phyloP scores from a whole-genome alignment of 192 early-diverging fungal species.

The Mortierella hygrophila region DNA sequence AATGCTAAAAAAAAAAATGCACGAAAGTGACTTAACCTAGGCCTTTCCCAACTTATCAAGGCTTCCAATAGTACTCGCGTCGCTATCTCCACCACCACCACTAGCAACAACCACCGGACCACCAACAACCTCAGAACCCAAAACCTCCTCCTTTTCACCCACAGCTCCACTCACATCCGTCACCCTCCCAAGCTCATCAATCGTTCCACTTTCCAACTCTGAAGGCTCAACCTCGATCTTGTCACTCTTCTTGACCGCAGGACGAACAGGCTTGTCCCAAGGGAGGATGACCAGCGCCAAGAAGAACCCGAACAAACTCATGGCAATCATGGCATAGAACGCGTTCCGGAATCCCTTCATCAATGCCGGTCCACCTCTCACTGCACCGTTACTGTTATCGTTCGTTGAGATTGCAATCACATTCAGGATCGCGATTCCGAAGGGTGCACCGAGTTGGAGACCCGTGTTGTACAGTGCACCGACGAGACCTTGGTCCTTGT shows the following conservation, averaged over 20 bases:
- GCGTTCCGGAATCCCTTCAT: slow-evolving; percentile 51
- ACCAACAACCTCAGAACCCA: not conserved
- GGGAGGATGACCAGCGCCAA: slow-evolving; percentile 11
- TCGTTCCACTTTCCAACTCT: not conserved
- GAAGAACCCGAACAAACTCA: slow-evolving; percentile 25
- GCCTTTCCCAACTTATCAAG: not conserved
- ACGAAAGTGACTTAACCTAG: not conserved
- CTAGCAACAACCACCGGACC: not conserved
- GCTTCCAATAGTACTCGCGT: not conserved
- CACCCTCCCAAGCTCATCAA: not conserved
- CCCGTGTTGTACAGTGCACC: slow-evolving; percentile 57
- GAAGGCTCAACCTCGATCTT: not conserved
- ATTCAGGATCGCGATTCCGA: slow-evolving; percentile 49
- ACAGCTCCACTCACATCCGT: not conserved
- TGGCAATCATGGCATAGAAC: slow-evolving; percentile 40
- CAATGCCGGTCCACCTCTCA: slow-evolving; percentile 21
- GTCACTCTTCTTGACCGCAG: not conserved
- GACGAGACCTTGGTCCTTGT: slow-evolving; percentile 47
- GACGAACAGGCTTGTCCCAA: slow-evolving; percentile 25
- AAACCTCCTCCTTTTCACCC: not conserved
- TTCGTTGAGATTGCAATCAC: slow-evolving; percentile 47
- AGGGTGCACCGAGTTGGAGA: slow-evolving; percentile 53
- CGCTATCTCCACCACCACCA: not conserved
- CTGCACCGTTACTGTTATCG: slow-evolving; percentile 4
- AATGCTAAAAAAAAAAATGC: not conserved